Base-by-base conservation (phyloP, 139 green algal genomes). In the Asterochloris sp. region DNA sequence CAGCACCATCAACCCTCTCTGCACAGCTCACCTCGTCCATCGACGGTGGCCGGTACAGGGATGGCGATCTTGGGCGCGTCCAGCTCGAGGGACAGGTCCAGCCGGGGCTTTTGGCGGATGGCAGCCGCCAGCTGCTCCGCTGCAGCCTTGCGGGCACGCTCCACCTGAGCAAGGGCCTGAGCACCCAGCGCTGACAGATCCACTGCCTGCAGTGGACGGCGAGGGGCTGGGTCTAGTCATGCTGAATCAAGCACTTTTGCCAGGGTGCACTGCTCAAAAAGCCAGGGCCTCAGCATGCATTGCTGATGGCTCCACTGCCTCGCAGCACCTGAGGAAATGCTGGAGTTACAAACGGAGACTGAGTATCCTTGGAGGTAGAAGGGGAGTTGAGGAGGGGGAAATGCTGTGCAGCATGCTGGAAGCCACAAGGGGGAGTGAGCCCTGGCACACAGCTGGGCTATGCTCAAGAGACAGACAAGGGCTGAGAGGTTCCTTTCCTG, bases 1-100 rank as follows among this genome's bases (percentile, higher is more conserved):
- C 24, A 26, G 17, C 15, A 60, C n/a, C 17, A 19, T 29, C n/a
- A 1, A 21, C 73, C n/a, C 26, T 38, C 21, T 60, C 23, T 63
- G 38, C 17, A 79, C 15, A 66, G 47, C 83, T 62, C 27, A 84
- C 84, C 79, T 78, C 78, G 29, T 0, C 27, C 69, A 68, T 82
- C 68, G 11, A 74, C 26, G n/a, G 68, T 84, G 28, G 74, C 87
- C 24, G 74, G 67, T 6, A 87, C 79, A 23, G 89, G 89, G 14
- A 92, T 83, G 11, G 89, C 88, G 73, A 98, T 84, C 86, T 98
- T 98, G 76, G 95, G 95, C 0, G 93, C 95, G 54, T 97, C 92
- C 78, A 97, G 86, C 24, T 88, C 88, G 76, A 98, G 79, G 24
- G 62, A 54, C 80, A 96, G 76, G 60, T 78, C 74, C 74, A 97